Evolutionary conservation across 2,329 filamentous ascomycete genomes (phyloP).

Genomic region (Graphilbum sp.): DNA sequence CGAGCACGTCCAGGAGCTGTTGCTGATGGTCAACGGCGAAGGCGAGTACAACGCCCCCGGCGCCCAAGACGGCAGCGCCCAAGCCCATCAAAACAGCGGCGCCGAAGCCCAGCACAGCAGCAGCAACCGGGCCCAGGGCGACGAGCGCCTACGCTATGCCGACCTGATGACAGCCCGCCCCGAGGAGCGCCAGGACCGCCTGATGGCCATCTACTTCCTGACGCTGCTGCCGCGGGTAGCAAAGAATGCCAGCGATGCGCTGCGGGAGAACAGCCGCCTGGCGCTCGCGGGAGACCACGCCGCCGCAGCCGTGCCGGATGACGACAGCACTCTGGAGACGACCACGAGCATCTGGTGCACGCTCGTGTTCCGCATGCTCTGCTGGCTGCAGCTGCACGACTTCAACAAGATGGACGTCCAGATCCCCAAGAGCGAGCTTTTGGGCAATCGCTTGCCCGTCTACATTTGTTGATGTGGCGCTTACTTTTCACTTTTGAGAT

Average conservation of each 20-base stretch:
- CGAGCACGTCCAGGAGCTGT: slow-evolving; percentile 31
- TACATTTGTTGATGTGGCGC: slow-evolving; percentile 22
- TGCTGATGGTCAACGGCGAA: slow-evolving; percentile 26
- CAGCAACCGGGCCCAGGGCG: too few relatives aligned
- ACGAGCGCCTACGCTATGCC: slow-evolving; percentile 22
- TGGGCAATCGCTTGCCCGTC: slow-evolving; percentile 38
- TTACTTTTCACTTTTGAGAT: too few relatives aligned
- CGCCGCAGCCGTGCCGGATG: too few relatives aligned
- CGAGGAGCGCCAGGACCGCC: slow-evolving; percentile 29
- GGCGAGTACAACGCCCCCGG: too few relatives aligned
- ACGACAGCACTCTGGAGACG: background rate
- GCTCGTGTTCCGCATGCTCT: slow-evolving; percentile 39
- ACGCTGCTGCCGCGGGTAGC: slow-evolving; percentile 24
- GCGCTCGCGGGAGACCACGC: too few relatives aligned
- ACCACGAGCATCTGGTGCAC: slow-evolving; percentile 34
- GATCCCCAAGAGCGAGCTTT: slow-evolving; percentile 33
- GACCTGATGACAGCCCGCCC: slow-evolving; percentile 29
- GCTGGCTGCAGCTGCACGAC: slow-evolving; percentile 40
- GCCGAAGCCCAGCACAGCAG: too few relatives aligned
- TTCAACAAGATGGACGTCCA: slow-evolving; percentile 38
- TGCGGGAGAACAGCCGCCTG: too few relatives aligned
- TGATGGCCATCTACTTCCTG: slow-evolving; percentile 37
- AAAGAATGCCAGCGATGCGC: too few relatives aligned
- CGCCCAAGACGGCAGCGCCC: too few relatives aligned
- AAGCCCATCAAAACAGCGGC: too few relatives aligned